Evolutionary conservation across 805 yeast genomes (phyloP), one percentile per base, ranked within the genome.

Genomic region (Metschnikowia similis): DNA sequence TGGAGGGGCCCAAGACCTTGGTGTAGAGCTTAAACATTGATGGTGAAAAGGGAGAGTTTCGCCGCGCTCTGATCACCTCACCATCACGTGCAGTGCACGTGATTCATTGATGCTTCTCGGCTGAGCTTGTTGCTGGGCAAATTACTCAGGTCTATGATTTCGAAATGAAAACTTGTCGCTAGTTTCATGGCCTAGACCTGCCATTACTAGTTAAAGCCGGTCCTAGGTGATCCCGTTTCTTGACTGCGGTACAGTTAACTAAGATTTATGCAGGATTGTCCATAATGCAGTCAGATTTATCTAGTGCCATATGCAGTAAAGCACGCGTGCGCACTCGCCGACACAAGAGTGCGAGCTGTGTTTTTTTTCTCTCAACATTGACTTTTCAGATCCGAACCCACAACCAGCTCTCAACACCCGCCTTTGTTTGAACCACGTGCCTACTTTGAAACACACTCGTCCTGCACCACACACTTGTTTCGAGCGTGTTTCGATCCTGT

Each of bases 361-460:
- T 41, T 41, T 41, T 41, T 41, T 41, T 41, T 41, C 45, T 41
- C 45, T 41, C 45, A 41, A 41, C 45, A 41, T 41, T 41, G 45
- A 26, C 45, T 41, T 31, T 28, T 41, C 30, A 34, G 37, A 41
- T 41, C 45, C 36, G 45, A 41, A 41, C 45, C 31, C 21, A 41
- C 37, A 39, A 16, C 45, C 29, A 21, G 21, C 37, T 32, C 36
- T 32, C 45, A 32, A 21, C 37, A 21, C 37, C 26, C 45, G 37
- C 37, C 45, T 17, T 32, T 32, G 45, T 41, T 32, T n/a, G 45
- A 41, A 11, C n/a, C 31, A 41, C 37, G 45, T 41, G 45, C 30
- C 10, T 32, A 26, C 13, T 26, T n/a, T 28, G 31, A 17, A 14
- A 31, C 45, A 41, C 37, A 21, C n/a, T 5, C 31, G 29, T 9